Evolutionary conservation across 768 basidiomycete genomes (phyloP).

Genomic region (Boletellus ananiceps): DNA sequence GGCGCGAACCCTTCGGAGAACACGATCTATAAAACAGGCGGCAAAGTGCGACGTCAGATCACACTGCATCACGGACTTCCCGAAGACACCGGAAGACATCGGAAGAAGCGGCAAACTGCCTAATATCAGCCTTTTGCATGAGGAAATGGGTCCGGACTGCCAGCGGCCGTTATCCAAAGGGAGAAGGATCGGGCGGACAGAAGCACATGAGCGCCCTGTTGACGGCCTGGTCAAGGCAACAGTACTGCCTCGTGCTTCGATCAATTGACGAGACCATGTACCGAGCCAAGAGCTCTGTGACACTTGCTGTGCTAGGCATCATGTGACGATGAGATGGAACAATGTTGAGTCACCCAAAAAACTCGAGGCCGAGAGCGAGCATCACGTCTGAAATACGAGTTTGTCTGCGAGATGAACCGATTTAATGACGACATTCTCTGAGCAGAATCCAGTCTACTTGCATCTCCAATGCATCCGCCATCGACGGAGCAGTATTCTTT

Average conservation of each 20-base stretch:
- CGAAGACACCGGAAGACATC: slow-evolving; percentile 25
- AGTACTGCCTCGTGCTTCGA: slow-evolving; percentile 4
- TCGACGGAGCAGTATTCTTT: slow-evolving; percentile 17
- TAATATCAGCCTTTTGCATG: slow-evolving; percentile 6
- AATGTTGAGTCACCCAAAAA: no score
- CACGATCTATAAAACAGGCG: slow-evolving; percentile 26
- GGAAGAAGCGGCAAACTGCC: slow-evolving; percentile 19
- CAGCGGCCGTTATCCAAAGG: slow-evolving; percentile 14
- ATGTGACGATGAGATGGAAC: no score
- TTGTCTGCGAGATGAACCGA: neutral
- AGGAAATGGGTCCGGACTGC: slow-evolving; percentile 3
- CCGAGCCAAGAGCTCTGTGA: slow-evolving; percentile 2
- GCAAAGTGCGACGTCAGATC: slow-evolving; percentile 18
- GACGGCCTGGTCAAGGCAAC: neutral
- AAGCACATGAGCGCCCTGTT: slow-evolving; percentile 5
- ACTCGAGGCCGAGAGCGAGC: neutral
- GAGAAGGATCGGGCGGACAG: slow-evolving; percentile 6
- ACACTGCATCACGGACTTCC: slow-evolving; percentile 20
- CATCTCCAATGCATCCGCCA: slow-evolving; percentile 26
- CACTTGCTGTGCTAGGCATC: neutral
- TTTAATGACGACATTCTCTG: slow-evolving; percentile 3
- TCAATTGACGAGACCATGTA: neutral
- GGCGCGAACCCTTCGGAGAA: slow-evolving; percentile 1
- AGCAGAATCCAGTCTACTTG: neutral
- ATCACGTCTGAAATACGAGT: neutral